Evolutionary conservation across 2,329 filamentous ascomycete genomes (phyloP).

Genomic region (Aspergillus clavatus): DNA sequence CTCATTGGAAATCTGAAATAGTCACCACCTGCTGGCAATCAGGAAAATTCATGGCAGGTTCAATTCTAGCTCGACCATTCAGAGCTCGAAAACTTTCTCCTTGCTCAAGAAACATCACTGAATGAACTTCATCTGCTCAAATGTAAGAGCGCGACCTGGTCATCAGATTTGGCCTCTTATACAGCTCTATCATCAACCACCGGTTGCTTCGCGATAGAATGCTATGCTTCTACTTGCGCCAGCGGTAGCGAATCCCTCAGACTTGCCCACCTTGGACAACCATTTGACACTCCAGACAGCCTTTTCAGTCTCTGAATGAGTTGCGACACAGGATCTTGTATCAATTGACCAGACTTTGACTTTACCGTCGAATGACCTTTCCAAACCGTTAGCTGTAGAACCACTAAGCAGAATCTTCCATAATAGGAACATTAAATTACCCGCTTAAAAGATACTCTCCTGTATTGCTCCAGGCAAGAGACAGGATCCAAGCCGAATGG

Average conservation of each 20-base stretch:
- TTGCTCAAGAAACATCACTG: background rate
- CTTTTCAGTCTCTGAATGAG: slow-evolving; percentile 85
- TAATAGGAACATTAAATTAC: slow-evolving; percentile 34
- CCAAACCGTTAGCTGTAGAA: slow-evolving; percentile 10
- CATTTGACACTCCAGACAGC: slow-evolving; percentile 79
- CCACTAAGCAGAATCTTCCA: background rate
- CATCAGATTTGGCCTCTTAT: background rate
- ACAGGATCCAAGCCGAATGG: slow-evolving; percentile 82
- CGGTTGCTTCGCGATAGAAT: slow-evolving; percentile 81
- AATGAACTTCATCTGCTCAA: background rate
- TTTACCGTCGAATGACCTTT: slow-evolving; percentile 78
- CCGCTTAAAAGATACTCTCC: slow-evolving; percentile 88
- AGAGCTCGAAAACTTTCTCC: background rate
- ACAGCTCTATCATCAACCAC: slow-evolving; percentile 42
- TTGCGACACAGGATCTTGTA: slow-evolving; percentile 77
- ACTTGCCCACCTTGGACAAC: slow-evolving; percentile 63
- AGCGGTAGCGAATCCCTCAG: slow-evolving; percentile 70
- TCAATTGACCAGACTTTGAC: slow-evolving; percentile 95
- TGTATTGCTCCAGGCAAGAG: slow-evolving; percentile 86
- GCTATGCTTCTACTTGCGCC: slow-evolving; percentile 71
- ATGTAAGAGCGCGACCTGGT: background rate
- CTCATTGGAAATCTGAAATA: slow-evolving; percentile 54
- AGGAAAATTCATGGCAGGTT: background rate
- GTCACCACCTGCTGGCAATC: background rate
- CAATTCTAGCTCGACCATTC: background rate